Evolutionary conservation across 179 eudicot genomes (phyloP).

Genomic region (Silene noctiflora): DNA sequence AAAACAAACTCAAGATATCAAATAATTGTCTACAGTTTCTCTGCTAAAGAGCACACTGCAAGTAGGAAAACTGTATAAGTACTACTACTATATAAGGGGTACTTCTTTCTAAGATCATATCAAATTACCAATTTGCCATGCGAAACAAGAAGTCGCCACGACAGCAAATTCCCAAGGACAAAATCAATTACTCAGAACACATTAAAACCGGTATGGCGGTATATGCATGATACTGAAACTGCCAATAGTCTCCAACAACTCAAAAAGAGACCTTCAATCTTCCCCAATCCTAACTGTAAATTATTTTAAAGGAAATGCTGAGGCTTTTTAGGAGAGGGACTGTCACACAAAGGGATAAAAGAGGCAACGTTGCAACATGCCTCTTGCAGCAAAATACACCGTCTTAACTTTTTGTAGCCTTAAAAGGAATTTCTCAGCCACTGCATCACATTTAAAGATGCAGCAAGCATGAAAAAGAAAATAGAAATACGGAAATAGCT

Average conservation of each 20-base stretch:
- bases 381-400: not conserved
- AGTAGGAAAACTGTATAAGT: no score
- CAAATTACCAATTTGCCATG: not conserved
- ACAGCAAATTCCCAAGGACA: not conserved
- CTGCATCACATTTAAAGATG: not conserved
- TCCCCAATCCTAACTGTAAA: not conserved
- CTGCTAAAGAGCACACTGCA: no score
- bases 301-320: no score
- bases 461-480: not conserved
- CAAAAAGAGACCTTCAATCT: not conserved
- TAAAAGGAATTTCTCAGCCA: not conserved
- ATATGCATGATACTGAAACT: not conserved
- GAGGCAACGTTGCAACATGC: not conserved
- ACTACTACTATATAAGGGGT: no score
- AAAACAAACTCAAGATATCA: not conserved
- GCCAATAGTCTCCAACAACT: not conserved
- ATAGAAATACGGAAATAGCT: not conserved
- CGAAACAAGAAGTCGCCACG: not conserved
- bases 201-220: not conserved
- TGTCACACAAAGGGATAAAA: not conserved
- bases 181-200: not conserved
- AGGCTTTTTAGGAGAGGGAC: not conserved
- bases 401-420: not conserved
- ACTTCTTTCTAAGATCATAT: no score
- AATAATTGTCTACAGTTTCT: no score